These are phyloP conservation scores for Centrapalus pauciflorus DNA, from an alignment of 129 eudicot genomes.

Conservation along the genomic window DNA sequence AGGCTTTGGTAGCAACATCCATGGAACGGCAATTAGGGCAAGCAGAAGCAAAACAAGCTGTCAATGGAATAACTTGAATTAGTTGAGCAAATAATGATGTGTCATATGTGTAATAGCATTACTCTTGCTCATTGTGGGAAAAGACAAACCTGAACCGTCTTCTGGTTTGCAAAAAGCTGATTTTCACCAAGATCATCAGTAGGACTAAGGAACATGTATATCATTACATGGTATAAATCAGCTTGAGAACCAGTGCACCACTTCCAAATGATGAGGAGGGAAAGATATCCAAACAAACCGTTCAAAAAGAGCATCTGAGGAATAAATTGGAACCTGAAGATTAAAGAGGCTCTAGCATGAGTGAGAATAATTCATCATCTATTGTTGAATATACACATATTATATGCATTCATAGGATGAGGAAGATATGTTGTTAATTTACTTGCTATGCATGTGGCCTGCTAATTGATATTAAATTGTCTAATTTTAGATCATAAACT, in stretches of 20 bases:
- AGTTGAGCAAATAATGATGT: conserved; percentile 1
- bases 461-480: background rate
- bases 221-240: conserved; percentile 88
- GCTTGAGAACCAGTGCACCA: conserved; percentile 95
- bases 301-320: conserved; percentile 89
- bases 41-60: conserved; percentile 64
- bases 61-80: background rate
- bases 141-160: conserved; percentile 52
- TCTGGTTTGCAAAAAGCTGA: conserved; percentile 85
- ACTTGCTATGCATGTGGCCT: background rate
- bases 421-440: background rate
- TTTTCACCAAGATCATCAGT: conserved; percentile 90
- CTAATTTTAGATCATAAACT: background rate
- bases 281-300: conserved; percentile 84
- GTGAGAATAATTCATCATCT: background rate
- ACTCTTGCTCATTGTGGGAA: background rate
- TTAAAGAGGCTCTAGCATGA: background rate
- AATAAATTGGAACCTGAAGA: conserved; percentile 74
- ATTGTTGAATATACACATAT: background rate
- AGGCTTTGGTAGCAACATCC: conserved; percentile 97
- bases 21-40: conserved; percentile 82
- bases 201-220: conserved; percentile 95
- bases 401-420: background rate
- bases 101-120: background rate
- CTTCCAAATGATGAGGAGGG: conserved; percentile 65